Evolutionary conservation across 1,139 yeast genomes (phyloP), one percentile per base, ranked within the genome.

Genomic region (Groenewaldozyma sp.): DNA sequence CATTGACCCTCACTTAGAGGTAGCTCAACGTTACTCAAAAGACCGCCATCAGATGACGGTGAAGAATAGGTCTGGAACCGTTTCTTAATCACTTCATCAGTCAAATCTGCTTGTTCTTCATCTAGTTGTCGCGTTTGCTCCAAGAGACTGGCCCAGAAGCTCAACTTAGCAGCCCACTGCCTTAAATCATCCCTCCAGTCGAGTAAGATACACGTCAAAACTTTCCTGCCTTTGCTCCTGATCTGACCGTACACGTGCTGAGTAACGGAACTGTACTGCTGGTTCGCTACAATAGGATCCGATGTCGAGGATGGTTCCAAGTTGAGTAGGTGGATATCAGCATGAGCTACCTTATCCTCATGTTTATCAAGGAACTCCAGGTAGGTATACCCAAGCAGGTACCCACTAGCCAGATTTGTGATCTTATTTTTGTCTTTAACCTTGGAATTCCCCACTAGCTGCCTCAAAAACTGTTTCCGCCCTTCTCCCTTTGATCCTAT

Each of bases 351-450:
- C 10, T 46, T 35, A 27, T 43, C 51, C 40, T 56, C 61, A 21
- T 57, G 60, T 13, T 57, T 55, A n/a, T 59, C 60, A 3, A 47
- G 46, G 41, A 53, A 56, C 34, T 62, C 61, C 5, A 63, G 46
- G 43, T 45, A 65, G 1, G 64, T 52, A 41, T 64, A 67, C 1
- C 67, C 68, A 19, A 63, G 38, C 3, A 59, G 56, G 41, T 58
- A 52, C 3, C 50, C 51, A 34, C 56, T 57, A 1, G 63, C 57
- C 3, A 52, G 44, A n/a, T n/a, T n/a, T 1, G 35, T 31, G 9
- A 51, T 64, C 36, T 22, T 29, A 9, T 17, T 31, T 38, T 17
- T 31, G 40, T 27, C 28, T 29, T 18, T 14, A 29, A 31, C 10
- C 28, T 18, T 11, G 33, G 33, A n/a, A 42, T 37, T 14, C 24